Evolutionary conservation across 1,139 yeast species (phyloP).

Genomic region (Suhomyces coccinellae): DNA sequence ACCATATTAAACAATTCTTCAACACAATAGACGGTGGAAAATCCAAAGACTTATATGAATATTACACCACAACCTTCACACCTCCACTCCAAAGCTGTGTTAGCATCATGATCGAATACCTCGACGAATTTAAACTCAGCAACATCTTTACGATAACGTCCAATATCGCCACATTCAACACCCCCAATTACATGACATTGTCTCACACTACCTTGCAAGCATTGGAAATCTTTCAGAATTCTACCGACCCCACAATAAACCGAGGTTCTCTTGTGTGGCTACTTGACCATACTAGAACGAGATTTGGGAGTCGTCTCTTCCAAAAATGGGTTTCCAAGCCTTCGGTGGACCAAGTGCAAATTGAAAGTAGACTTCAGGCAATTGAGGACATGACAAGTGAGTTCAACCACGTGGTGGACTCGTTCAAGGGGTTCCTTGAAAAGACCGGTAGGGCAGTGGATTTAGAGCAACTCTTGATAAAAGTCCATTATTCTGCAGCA

Average conservation of each 20-base stretch:
- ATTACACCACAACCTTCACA: constrained; percentile 26
- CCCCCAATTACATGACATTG: constrained; percentile 60
- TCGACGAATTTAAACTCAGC: constrained; percentile 63
- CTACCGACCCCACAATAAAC: constrained; percentile 50
- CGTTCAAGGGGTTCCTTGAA: constrained; percentile 44
- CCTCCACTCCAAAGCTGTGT: constrained; percentile 43
- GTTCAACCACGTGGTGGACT: constrained; percentile 53
- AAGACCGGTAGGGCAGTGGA: constrained; percentile 45
- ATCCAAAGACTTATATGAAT: constrained; percentile 22
- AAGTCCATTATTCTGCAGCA: constrained; percentile 58
- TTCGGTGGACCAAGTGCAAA: constrained; percentile 50
- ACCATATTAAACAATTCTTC: constrained; percentile 19
- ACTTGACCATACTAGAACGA: constrained; percentile 75
- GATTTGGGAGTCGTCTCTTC: constrained; percentile 69
- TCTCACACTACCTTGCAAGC: constrained; percentile 68
- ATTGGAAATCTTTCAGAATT: constrained; percentile 71
- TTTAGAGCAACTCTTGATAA: constrained; percentile 64
- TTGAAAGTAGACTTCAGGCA: constrained; percentile 63
- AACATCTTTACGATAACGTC: constrained; percentile 54
- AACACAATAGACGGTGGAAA: constrained; percentile 13
- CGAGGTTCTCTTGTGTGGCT: constrained; percentile 78
- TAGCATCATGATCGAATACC: constrained; percentile 49
- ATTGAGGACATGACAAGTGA: constrained; percentile 55
- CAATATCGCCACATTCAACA: constrained; percentile 53
- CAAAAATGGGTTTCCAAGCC: constrained; percentile 78